Conservation (phyloP, 2,329 filamentous ascomycete genomes). For the Fusarium sp. region DNA sequence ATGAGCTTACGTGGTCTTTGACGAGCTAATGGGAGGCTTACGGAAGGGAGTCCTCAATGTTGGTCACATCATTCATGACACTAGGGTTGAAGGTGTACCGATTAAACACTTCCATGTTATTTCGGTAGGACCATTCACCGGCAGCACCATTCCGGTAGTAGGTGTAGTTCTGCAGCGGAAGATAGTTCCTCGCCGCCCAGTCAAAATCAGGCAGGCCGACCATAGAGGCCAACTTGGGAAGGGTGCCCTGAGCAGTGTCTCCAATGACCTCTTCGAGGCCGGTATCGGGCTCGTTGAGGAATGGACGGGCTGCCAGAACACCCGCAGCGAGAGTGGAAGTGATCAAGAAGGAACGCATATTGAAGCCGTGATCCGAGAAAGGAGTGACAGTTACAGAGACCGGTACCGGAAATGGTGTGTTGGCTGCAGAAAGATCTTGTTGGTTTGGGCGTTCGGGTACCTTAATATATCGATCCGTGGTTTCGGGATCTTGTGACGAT, state of each 20-base stretch:
- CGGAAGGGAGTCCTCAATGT: slow-evolving; percentile 50
- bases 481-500: background rate
- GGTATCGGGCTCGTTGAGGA: slow-evolving; percentile 58
- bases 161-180: slow-evolving; percentile 59
- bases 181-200: slow-evolving; percentile 59
- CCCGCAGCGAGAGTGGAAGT: slow-evolving; percentile 40
- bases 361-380: background rate
- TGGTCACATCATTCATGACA: slow-evolving; percentile 58
- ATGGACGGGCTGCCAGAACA: slow-evolving; percentile 54
- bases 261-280: slow-evolving; percentile 53
- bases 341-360: slow-evolving; percentile 15
- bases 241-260: slow-evolving; percentile 44
- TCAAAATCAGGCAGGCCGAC: slow-evolving; percentile 65
- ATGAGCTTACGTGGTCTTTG: background rate
- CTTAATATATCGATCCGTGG: background rate
- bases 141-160: slow-evolving; percentile 58
- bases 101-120: slow-evolving; percentile 65
- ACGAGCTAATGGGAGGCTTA: background rate
- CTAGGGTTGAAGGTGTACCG: slow-evolving; percentile 60
- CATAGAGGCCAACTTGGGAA: slow-evolving; percentile 56
- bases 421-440: background rate
- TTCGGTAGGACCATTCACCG: slow-evolving; percentile 65
- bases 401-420: background rate
- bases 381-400: background rate
- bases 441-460: background rate